phyloP scores from a whole-genome alignment of 306 rosid genomes.

The Hylodesmum podocarpum region DNA sequence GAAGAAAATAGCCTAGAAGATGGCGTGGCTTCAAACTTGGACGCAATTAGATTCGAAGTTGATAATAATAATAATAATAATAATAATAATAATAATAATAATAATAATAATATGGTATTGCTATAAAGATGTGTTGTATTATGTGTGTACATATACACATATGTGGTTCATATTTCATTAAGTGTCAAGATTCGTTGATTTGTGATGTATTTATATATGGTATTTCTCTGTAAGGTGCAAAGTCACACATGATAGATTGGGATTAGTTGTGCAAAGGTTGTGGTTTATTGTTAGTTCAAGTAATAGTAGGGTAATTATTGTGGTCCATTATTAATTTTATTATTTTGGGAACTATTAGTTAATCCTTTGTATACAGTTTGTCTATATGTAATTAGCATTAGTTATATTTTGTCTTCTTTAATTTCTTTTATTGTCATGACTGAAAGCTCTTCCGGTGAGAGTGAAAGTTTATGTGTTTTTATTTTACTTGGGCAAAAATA shows the following conservation, averaged over 20 bases:
- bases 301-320: constrained; percentile 32
- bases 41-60: constrained; percentile 64
- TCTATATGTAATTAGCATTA: background rate
- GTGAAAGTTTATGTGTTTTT: too few relatives aligned
- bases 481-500: too few relatives aligned
- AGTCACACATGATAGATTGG: constrained; percentile 33
- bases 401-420: background rate
- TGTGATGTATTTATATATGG: constrained; percentile 30
- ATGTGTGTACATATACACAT: background rate
- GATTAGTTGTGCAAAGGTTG: constrained; percentile 27
- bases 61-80: constrained; percentile 41
- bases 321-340: constrained; percentile 22
- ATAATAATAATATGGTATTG: constrained; percentile 51
- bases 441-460: background rate
- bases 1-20: constrained; percentile 55
- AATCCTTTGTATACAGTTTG: constrained; percentile 29
- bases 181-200: constrained; percentile 29
- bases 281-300: constrained; percentile 7
- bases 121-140: constrained; percentile 35
- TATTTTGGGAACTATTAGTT: constrained; percentile 13
- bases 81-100: constrained; percentile 40
- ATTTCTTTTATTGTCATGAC: background rate
- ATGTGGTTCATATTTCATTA: constrained; percentile 15
- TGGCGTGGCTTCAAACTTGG: constrained; percentile 51
- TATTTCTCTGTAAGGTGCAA: constrained; percentile 30